These are phyloP conservation scores for Tuber brumale DNA, from an alignment of 495 filamentous ascomycete genomes.

Conservation along the genomic window DNA sequence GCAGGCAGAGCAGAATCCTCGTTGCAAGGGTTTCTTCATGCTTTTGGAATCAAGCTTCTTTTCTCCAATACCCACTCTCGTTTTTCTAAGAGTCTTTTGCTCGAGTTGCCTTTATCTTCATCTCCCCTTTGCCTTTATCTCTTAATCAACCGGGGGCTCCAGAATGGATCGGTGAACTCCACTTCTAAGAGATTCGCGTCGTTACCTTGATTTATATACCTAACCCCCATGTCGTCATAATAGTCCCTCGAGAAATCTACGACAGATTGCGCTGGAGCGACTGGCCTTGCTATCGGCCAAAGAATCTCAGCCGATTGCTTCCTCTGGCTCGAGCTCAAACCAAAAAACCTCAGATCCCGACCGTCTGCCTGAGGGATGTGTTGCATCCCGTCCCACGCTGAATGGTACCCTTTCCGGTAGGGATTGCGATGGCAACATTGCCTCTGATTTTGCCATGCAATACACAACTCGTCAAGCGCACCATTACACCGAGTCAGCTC, in stretches of 20 bases:
- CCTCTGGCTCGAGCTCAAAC: constrained; percentile 7
- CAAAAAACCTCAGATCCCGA: constrained; percentile 31
- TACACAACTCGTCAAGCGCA: constrained; percentile 97
- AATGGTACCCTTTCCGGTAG: constrained; percentile 40
- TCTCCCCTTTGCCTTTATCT: neutral
- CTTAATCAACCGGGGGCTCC: neutral
- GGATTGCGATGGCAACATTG: constrained; percentile 70
- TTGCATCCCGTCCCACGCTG: constrained; percentile 12
- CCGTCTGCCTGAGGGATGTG: constrained; percentile 34
- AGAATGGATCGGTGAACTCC: neutral
- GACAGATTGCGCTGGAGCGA: constrained; percentile 38
- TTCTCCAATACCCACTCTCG: constrained; percentile 9
- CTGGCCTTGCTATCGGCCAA: constrained; percentile 35
- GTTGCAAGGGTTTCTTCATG: constrained; percentile 8
- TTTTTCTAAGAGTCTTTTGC: neutral
- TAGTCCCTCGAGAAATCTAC: constrained; percentile 36
- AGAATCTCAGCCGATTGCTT: constrained; percentile 10
- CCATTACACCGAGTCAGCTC: constrained; percentile 64
- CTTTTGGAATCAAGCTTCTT: constrained; percentile 19
- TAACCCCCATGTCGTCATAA: neutral
- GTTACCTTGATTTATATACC: neutral
- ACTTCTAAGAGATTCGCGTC: neutral
- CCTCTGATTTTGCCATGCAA: constrained; percentile 90
- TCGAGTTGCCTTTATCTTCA: neutral
- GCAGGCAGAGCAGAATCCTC: neutral